Evolutionary conservation across 164 flowering plant species (phyloP).

Genomic region (Brasenia schreberi): DNA sequence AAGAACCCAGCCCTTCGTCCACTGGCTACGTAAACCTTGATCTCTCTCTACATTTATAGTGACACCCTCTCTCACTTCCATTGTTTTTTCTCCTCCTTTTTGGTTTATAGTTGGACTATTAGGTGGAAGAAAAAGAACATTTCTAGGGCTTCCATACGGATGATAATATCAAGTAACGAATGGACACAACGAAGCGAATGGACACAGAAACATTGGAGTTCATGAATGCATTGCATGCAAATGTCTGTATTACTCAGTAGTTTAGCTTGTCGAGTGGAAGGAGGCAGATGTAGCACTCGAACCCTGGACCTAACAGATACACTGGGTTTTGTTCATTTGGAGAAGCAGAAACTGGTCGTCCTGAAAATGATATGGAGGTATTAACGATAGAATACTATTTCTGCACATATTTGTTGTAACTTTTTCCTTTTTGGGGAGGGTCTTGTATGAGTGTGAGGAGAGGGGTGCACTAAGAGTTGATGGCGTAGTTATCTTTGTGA

Average conservation of each 20-base stretch:
- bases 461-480: background rate
- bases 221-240: too few species aligned
- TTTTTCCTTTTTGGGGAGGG: background rate
- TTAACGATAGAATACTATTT: background rate
- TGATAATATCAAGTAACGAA: too few species aligned
- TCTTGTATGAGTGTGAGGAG: background rate
- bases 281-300: background rate
- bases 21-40: slow-evolving; percentile 19
- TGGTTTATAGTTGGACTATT: background rate
- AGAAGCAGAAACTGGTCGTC: background rate
- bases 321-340: background rate
- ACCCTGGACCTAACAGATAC: background rate
- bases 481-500: background rate
- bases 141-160: too few species aligned
- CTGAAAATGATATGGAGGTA: background rate
- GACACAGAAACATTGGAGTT: too few species aligned
- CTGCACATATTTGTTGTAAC: background rate
- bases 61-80: background rate
- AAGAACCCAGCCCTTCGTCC: slow-evolving; percentile 3
- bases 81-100: background rate
- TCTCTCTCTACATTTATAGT: slow-evolving; percentile 28
- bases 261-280: background rate
- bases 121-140: too few species aligned
- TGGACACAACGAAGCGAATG: too few species aligned
- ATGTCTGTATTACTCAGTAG: too few species aligned